Base-by-base conservation (phyloP, 1,284 basidiomycete species). In the Fomitiporia mediterranea region DNA sequence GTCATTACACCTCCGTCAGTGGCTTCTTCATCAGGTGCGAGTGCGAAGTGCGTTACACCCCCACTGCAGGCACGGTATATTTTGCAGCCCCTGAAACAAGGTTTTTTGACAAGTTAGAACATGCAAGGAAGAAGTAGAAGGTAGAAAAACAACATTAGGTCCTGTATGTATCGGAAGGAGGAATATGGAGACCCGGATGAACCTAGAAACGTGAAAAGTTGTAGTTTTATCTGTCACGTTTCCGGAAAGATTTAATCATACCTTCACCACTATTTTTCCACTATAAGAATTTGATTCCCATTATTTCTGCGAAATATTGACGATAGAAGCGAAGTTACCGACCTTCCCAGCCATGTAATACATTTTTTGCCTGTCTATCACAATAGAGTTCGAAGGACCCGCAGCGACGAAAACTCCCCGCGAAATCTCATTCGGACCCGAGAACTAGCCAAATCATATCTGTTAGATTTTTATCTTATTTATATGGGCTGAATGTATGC, bases 251-350 rank as follows among this genome's bases (percentile, higher is more conserved):
- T 60, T 63, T 27, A 60, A 21, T 49, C 73, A 64, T 53, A 80
- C 94, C 94, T 69, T 96, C 94, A 13, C 94, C 95, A 1, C 89
- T 91, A 57, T 85, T 88, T 71, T 96, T 97, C 90, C 91, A 97
- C 82, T 92, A 70, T 9, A 25, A 38, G 61, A 34, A 30, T 27
- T 57, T 21, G 56, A 46, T 42, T 19, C 15, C 13, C 30, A 17
- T 17, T 0, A 35, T 7, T 50, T 34, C 19, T 37, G 15, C 6
- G n/a, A 30, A 39, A 19, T 43, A 19, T 23, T 23, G 1, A 19
- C 19, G 25, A 38, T 51, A 27, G 19, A 37, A 55, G 34, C 42
- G 40, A 54, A 30, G 21, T 37, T 40, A 63, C 76, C 51, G 60
- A 85, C 86, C 74, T 89, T 90, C 23, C 89, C 89, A 40, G 89